Conservation (phyloP, 805 yeast genomes). For the Kazachstania africana region DNA sequence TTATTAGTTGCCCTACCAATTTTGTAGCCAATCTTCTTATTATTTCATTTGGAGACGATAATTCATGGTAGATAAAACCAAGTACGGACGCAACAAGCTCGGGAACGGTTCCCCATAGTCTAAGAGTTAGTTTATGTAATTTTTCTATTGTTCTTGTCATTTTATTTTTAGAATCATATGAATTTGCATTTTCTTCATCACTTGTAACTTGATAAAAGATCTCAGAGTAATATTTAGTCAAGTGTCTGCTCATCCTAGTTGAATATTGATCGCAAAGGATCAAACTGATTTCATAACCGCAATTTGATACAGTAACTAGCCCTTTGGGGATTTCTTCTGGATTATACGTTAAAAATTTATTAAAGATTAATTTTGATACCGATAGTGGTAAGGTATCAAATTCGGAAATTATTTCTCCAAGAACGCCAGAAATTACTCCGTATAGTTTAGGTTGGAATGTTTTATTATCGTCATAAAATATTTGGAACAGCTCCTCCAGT, state of each 20-base stretch:
- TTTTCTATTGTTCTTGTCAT: constrained; percentile 36
- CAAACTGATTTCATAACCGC: constrained; percentile 55
- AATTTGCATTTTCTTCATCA: constrained; percentile 10
- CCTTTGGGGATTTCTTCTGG: constrained; percentile 21
- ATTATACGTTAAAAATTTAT: constrained; percentile 40
- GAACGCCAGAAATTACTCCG: constrained; percentile 54
- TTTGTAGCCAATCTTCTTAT: constrained; percentile 60
- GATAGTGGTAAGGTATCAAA: constrained; percentile 49
- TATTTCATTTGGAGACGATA: constrained; percentile 55
- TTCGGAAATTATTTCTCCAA: constrained; percentile 66
- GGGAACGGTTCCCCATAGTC: constrained; percentile 70
- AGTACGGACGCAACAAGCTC: constrained; percentile 60
- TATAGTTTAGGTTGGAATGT: constrained; percentile 43
- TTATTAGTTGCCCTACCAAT: constrained; percentile 57
- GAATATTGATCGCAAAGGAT: constrained; percentile 57
- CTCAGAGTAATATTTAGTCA: constrained; percentile 74
- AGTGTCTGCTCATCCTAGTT: constrained; percentile 62
- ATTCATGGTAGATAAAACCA: constrained; percentile 71
- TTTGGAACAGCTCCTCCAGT: constrained; percentile 43
- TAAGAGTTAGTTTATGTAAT: constrained; percentile 50
- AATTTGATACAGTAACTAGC: constrained; percentile 27
- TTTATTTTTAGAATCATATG: constrained; percentile 8
- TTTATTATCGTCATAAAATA: constrained; percentile 43
- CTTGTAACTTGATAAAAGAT: constrained; percentile 41
- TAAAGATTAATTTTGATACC: constrained; percentile 52